Evolutionary conservation across 2,329 filamentous ascomycete genomes (phyloP).

Genomic region (Diaporthe citrichinensis): DNA sequence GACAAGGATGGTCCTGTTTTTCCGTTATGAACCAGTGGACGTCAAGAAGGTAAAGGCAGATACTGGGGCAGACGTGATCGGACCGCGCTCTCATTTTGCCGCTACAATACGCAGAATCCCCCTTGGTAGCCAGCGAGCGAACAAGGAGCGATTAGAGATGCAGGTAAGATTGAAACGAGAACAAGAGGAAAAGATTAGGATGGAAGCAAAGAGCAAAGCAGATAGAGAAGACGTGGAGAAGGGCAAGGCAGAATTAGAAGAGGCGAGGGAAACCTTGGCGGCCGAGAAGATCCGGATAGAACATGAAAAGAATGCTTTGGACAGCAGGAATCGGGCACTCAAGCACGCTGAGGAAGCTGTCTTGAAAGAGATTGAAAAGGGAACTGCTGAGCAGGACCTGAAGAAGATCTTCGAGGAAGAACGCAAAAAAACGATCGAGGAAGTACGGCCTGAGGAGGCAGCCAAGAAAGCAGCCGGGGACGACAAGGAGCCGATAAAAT

Average conservation of each 20-base stretch:
- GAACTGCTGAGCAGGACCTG: too few species aligned
- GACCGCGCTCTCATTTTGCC: neutral
- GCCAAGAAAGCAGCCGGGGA: too few species aligned
- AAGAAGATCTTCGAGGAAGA: too few species aligned
- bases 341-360: neutral
- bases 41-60: neutral
- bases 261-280: neutral
- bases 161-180: neutral
- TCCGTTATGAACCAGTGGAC: neutral
- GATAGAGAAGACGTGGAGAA: neutral
- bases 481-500: too few species aligned
- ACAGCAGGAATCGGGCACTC: neutral
- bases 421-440: neutral
- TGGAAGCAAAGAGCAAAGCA: neutral
- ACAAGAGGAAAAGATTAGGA: neutral
- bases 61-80: too few species aligned
- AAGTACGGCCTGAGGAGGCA: neutral
- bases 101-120: neutral
- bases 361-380: neutral
- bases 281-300: neutral
- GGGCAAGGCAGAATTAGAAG: neutral
- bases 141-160: neutral
- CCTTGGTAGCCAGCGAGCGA: neutral
- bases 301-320: neutral
- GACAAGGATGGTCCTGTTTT: neutral